Conservation (phyloP, 441 rosid species). For the Adansonia madagascariensis region DNA sequence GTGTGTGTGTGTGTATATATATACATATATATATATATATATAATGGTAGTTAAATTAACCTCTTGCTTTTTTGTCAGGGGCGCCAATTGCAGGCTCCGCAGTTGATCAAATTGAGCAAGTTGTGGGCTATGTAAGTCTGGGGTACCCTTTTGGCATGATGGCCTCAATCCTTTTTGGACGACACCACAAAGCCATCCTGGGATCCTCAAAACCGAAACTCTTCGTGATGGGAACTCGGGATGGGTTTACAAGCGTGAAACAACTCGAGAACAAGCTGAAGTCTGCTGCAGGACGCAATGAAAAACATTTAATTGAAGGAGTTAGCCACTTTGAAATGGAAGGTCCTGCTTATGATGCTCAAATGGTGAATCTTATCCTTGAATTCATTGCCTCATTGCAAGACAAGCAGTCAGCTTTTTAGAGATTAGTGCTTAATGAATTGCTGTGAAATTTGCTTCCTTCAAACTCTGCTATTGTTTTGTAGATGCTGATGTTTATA, state of each 20-base stretch:
- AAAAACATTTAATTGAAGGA: constrained; percentile 80
- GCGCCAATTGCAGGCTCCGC: constrained; percentile 96
- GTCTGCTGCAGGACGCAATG: constrained; percentile 62
- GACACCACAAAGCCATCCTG: constrained; percentile 79
- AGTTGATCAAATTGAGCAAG: constrained; percentile 70
- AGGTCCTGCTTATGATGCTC: constrained; percentile 79
- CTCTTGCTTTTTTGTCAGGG: constrained; percentile 47
- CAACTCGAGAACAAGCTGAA: constrained; percentile 84
- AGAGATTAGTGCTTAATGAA: constrained; percentile 11
- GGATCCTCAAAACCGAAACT: constrained; percentile 79
- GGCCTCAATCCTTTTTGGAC: constrained; percentile 83
- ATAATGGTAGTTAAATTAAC: too few species aligned
- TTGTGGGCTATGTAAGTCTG: constrained; percentile 84
- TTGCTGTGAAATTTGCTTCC: constrained; percentile 12
- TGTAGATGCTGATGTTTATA: constrained; percentile 27
- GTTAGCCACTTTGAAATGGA: constrained; percentile 93
- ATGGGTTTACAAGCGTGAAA: constrained; percentile 82
- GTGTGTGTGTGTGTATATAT: too few species aligned
- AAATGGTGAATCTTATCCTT: constrained; percentile 65
- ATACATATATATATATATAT: not conserved
- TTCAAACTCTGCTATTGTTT: not conserved
- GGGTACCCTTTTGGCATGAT: constrained; percentile 87
- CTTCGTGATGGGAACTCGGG: constrained; percentile 88
- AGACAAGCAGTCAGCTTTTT: constrained; percentile 13
- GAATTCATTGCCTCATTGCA: constrained; percentile 63